phyloP scores from a whole-genome alignment of 1,284 basidiomycete genomes.

The Chalciporus sp. region DNA sequence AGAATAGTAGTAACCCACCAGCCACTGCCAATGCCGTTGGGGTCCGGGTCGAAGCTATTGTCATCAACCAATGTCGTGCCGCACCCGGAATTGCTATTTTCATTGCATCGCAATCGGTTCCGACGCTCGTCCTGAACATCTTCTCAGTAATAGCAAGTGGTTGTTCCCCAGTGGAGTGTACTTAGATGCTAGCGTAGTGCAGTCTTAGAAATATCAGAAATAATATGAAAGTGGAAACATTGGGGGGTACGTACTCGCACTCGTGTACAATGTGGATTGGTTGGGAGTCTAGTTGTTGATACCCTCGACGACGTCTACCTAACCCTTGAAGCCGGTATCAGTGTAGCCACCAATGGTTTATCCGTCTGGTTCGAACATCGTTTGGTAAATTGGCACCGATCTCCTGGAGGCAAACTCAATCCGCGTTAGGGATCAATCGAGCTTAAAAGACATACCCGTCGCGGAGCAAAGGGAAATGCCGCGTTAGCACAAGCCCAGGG shows the following conservation, averaged over 20 bases:
- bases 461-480: too few relatives aligned
- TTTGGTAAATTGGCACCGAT: conserved; percentile 21
- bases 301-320: conserved; percentile 73
- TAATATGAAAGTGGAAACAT: background rate
- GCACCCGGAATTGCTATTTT: conserved; percentile 63
- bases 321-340: conserved; percentile 35
- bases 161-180: too few relatives aligned
- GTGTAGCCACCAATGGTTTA: too few relatives aligned
- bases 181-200: conserved; percentile 57
- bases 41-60: conserved; percentile 59
- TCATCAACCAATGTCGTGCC: conserved; percentile 49
- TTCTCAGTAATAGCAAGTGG: too few relatives aligned
- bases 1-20: conserved; percentile 39
- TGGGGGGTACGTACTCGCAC: conserved; percentile 19
- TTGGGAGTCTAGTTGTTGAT: conserved; percentile 62
- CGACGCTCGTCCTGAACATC: conserved; percentile 34
- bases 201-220: conserved; percentile 40
- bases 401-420: conserved; percentile 17
- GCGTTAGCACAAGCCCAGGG: too few relatives aligned
- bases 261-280: conserved; percentile 65
- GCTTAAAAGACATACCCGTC: conserved; percentile 23
- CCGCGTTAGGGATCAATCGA: too few relatives aligned
- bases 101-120: conserved; percentile 58
- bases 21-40: conserved; percentile 66
- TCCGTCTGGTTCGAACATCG: conserved; percentile 1